Evolutionary conservation across 2,329 filamentous ascomycete species (phyloP).

Genomic region (Exophiala mesophila): DNA sequence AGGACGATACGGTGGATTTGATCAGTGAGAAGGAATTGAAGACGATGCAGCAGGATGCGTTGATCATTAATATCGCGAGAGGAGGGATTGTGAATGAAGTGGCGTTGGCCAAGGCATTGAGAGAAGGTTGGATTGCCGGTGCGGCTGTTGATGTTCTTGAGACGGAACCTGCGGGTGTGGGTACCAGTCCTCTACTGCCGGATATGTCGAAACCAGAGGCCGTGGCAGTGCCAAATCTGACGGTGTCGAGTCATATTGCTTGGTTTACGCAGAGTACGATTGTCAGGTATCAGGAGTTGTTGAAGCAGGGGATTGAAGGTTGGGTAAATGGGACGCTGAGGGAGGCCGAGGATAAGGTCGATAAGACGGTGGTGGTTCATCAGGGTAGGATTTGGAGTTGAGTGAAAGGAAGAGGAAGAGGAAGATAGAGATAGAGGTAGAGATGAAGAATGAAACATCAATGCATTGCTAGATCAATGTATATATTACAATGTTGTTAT

Average conservation of each 20-base stretch:
- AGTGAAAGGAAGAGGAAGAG: too few species aligned
- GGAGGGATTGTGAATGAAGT: constrained; percentile 50
- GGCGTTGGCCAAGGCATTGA: constrained; percentile 44
- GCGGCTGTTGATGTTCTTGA: constrained; percentile 50
- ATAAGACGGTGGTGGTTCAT: constrained; percentile 20
- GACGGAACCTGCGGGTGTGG: constrained; percentile 43
- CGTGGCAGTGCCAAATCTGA: constrained; percentile 43
- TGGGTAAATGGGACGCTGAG: constrained; percentile 22
- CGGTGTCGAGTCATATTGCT: constrained; percentile 49
- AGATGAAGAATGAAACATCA: too few species aligned
- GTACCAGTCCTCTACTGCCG: constrained; percentile 41
- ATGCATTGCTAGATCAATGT: too few species aligned
- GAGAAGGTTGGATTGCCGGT: constrained; percentile 42
- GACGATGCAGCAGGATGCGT: constrained; percentile 41
- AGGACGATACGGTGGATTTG: constrained; percentile 32
- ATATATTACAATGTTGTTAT: too few species aligned
- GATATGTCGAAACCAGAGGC: constrained; percentile 33
- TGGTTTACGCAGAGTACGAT: constrained; percentile 49
- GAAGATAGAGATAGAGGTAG: too few species aligned
- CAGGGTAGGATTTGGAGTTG: constrained; percentile 21
- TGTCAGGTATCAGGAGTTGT: constrained; percentile 40
- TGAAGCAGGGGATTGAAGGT: constrained; percentile 45
- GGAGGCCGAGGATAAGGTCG: constrained; percentile 8
- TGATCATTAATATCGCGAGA: constrained; percentile 48
- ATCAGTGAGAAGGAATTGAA: constrained; percentile 38